A percentile compares a stretch with the other conserved stretches of the same genome.
Conservation (phyloP, 768 basidiomycete genomes). For the Pulveroboletus sp. region DNA sequence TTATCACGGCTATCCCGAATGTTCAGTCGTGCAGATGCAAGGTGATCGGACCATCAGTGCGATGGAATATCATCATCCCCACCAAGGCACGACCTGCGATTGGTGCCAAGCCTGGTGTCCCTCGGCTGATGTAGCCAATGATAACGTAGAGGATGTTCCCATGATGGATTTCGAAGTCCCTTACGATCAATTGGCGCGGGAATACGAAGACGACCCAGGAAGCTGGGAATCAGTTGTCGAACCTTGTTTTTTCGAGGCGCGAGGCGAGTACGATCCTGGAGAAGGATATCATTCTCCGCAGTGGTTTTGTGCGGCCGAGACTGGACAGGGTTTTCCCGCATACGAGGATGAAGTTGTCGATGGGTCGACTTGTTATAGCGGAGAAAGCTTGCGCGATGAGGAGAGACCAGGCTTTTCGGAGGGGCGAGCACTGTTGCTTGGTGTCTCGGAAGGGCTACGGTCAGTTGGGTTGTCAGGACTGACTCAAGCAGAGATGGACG, state of each 20-base stretch:
- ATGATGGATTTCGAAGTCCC: background rate
- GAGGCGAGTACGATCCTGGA: background rate
- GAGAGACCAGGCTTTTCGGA: constrained; percentile 37
- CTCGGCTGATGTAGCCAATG: background rate
- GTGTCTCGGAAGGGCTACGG: constrained; percentile 23
- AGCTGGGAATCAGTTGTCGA: background rate
- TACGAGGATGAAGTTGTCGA: background rate
- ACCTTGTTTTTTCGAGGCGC: background rate
- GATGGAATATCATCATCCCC: background rate
- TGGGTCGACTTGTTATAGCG: background rate
- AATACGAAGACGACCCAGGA: constrained; percentile 2
- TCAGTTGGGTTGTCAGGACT: constrained; percentile 26
- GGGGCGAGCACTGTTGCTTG: constrained; percentile 50
- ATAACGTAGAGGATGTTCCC: constrained; percentile 1
- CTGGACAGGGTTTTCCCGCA: background rate
- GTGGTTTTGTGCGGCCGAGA: background rate
- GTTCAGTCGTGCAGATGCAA: background rate
- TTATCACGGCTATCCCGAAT: background rate
- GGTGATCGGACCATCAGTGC: background rate
- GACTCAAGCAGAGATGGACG: constrained; percentile 54
- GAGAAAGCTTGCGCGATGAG: background rate
- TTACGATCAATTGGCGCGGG: constrained; percentile 2
- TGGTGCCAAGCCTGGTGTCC: background rate
- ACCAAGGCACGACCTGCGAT: background rate
- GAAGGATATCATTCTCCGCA: background rate